A percentile compares a stretch with the other conserved stretches of the same genome.
These are phyloP conservation scores for Metarhizium humberi DNA, from an alignment of 2,329 filamentous ascomycete genomes.

Conservation along the genomic window DNA sequence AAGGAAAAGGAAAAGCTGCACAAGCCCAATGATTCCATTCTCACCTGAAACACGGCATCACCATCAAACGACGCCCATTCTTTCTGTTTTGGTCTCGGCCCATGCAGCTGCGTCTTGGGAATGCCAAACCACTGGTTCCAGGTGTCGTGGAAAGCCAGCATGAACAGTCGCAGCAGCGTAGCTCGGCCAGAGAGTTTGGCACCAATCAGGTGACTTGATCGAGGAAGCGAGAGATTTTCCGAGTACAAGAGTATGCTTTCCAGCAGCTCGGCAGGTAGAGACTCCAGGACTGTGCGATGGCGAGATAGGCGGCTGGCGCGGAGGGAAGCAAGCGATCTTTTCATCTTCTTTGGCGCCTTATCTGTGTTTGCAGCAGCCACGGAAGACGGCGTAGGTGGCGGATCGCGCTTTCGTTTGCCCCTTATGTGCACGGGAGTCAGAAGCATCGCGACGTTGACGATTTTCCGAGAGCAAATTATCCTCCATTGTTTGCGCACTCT, in stretches of 20 bases:
- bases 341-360: constrained; percentile 14
- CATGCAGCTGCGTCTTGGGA: constrained; percentile 8
- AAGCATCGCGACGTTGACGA: constrained; percentile 19
- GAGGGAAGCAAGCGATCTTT: constrained; percentile 20
- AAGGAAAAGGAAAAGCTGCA: background rate
- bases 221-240: constrained; percentile 37
- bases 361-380: constrained; percentile 4
- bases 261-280: constrained; percentile 42
- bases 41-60: constrained; percentile 35
- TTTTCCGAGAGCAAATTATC: background rate
- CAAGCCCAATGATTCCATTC: constrained; percentile 6
- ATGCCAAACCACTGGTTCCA: constrained; percentile 30
- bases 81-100: constrained; percentile 5
- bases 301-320: constrained; percentile 17
- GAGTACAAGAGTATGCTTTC: constrained; percentile 43
- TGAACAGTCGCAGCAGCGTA: constrained; percentile 27
- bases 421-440: constrained; percentile 40
- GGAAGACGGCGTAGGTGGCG: constrained; percentile 9
- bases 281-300: constrained; percentile 18
- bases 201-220: constrained; percentile 34
- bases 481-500: background rate
- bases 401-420: constrained; percentile 37
- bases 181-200: constrained; percentile 32
- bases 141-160: constrained; percentile 25
- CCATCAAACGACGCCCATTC: constrained; percentile 17